Base-by-base conservation (phyloP, 2,329 filamentous ascomycete genomes). In the Alternaria sp. region DNA sequence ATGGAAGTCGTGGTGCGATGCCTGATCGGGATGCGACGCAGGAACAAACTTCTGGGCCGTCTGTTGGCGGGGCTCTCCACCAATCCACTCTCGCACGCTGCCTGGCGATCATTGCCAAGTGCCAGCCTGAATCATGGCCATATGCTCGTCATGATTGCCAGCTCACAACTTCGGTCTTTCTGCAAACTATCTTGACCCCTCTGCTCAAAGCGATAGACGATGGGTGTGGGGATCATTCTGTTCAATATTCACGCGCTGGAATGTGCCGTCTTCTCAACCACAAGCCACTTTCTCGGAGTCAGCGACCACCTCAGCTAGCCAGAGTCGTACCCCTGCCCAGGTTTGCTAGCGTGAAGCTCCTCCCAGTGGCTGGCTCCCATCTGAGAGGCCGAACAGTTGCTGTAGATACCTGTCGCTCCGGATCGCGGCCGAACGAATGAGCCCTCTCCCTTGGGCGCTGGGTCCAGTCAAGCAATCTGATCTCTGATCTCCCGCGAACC, bases 231-330 rank as follows among this genome's bases (percentile, higher is more conserved):
- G 18, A 5, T 12, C n/a, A 11, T 18, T n/a, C 36, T 25, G 22
- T 40, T 56, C 32, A 40, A 3, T 32, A 12, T 14, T 9, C 44
- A 36, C 9, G 9, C 28, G 28, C 54, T 41, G 38, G 44, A 56
- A 22, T 38, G 27, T 16, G 34, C 49, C 50, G 27, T 38, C 32
- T 36, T 36, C 46, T 18, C 16, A 36, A 36, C 22, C 51, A 30
- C 10, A 25, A 43, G 44, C 57, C 43, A 41, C 34, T 12, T n/a
- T 43, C 22, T 52, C 38, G 10, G 54, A 27, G 53, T 36, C 46
- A 27, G 54, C 43, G 40, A 46, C 30, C 41, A 40, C 45, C 54
- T 69, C 65, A 68, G 66, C 65, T 66, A 64, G 65, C 60, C 63
- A 56, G 27, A 10, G 34, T 41, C 38, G 49, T 20, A 18, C 54